phyloP scores from a whole-genome alignment of 495 filamentous ascomycete species.

The Tetracladium setigerum region DNA sequence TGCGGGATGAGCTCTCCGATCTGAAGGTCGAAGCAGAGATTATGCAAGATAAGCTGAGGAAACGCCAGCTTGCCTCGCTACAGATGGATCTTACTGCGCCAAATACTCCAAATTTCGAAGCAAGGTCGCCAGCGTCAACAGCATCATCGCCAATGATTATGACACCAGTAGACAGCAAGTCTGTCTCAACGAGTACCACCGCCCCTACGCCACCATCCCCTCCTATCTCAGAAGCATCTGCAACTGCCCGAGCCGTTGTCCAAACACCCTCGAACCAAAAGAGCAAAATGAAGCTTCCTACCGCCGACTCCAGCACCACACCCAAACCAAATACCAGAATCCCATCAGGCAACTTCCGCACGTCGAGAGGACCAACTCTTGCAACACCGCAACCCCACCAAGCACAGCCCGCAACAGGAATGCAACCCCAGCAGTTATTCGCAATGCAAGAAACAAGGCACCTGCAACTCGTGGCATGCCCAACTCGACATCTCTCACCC shows the following conservation, averaged over 20 bases:
- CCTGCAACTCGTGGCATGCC: conserved; percentile 40
- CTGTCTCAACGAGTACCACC: conserved; percentile 34
- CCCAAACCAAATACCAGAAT: conserved; percentile 32
- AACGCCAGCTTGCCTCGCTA: conserved; percentile 42
- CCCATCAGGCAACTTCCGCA: conserved; percentile 9
- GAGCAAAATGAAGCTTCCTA: conserved; percentile 38
- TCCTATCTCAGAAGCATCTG: conserved; percentile 65
- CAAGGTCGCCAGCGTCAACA: conserved; percentile 53
- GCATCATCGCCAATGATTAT: conserved; percentile 67
- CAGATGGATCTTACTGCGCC: conserved; percentile 44
- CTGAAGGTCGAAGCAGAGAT: conserved; percentile 94
- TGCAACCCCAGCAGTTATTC: conserved; percentile 22
- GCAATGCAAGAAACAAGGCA: conserved; percentile 19
- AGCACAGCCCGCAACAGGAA: conserved; percentile 11
- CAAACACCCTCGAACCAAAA: conserved; percentile 24
- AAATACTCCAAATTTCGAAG: conserved; percentile 43
- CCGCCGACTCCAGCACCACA: conserved; percentile 40
- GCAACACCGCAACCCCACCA: conserved; percentile 1
- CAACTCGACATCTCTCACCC: conserved; percentile 78
- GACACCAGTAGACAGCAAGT: conserved; percentile 62
- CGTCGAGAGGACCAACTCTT: conserved; percentile 13
- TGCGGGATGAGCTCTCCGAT: conserved; percentile 86
- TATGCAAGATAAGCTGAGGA: conserved; percentile 78
- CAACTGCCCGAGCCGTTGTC: conserved; percentile 23
- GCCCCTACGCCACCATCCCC: conserved; percentile 54